A percentile compares a stretch with the other conserved stretches of the same genome.
These are phyloP conservation scores for Vigna mungo DNA, from an alignment of 306 rosid genomes.

Conservation along the genomic window DNA sequence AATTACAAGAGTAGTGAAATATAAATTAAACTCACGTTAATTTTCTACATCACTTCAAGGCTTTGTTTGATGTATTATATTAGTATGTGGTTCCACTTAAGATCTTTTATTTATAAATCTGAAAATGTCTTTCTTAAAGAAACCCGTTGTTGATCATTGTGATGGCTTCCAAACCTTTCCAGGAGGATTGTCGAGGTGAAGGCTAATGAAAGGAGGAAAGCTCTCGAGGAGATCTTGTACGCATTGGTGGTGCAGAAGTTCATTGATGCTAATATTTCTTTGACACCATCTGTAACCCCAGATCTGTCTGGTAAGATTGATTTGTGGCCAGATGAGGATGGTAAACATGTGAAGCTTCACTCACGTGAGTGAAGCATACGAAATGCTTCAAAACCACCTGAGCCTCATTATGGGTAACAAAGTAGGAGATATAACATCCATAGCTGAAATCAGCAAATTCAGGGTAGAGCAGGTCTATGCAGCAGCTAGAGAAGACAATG, in stretches of 20 bases:
- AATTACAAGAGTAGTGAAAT: background rate
- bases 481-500: conserved; percentile 94
- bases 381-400: conserved; percentile 91
- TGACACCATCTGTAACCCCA: conserved; percentile 67
- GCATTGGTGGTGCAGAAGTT: conserved; percentile 92
- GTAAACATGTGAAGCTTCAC: conserved; percentile 76
- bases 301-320: conserved; percentile 70
- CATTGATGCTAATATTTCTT: conserved; percentile 82
- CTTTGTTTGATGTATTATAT: background rate
- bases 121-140: background rate
- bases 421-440: conserved; percentile 55
- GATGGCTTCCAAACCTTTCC: conserved; percentile 35
- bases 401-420: conserved; percentile 81
- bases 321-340: conserved; percentile 67
- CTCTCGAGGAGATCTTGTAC: conserved; percentile 87
- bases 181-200: conserved; percentile 97
- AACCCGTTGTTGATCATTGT: conserved; percentile 16
- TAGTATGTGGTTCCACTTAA: no score
- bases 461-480: conserved; percentile 94
- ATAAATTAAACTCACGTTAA: background rate
- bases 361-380: conserved; percentile 85
- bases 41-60: background rate
- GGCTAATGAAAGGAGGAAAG: conserved; percentile 76
- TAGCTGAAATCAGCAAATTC: conserved; percentile 87
- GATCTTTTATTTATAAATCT: conserved; percentile 1